A percentile compares a stretch with the other conserved stretches of the same genome.
phyloP scores from a whole-genome alignment of 2,329 filamentous ascomycete species.

The Penicillium verrucosum region DNA sequence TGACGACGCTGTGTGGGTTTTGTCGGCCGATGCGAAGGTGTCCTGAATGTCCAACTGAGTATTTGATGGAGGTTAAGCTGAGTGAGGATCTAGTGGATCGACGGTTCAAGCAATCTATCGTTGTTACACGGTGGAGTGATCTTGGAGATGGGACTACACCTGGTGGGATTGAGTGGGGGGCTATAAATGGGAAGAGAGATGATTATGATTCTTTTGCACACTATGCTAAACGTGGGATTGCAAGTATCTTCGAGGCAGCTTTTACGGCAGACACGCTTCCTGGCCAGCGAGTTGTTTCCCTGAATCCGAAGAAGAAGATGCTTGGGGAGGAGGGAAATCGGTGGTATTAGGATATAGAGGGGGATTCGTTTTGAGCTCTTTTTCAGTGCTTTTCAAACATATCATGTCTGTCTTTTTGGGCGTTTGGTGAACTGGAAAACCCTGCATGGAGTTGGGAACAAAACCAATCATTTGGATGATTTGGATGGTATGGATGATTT shows the following conservation, averaged over 20 bases:
- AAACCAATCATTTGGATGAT: background rate
- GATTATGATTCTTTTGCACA: conserved; percentile 54
- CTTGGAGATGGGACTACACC: conserved; percentile 55
- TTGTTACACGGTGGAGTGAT: conserved; percentile 62
- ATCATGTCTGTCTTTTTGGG: background rate
- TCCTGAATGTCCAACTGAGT: conserved; percentile 61
- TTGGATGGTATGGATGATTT: background rate
- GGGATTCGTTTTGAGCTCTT: no score
- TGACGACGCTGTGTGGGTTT: conserved; percentile 49
- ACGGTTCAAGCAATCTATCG: conserved; percentile 57
- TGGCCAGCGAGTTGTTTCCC: conserved; percentile 55
- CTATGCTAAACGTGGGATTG: conserved; percentile 55
- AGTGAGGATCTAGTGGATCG: conserved; percentile 52
- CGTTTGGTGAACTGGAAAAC: background rate
- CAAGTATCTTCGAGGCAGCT: conserved; percentile 58
- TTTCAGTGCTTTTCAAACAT: background rate
- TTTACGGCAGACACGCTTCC: conserved; percentile 55
- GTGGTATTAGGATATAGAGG: conserved; percentile 52
- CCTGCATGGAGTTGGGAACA: background rate
- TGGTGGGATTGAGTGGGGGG: conserved; percentile 51
- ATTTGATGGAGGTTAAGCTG: conserved; percentile 59
- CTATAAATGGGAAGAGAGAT: conserved; percentile 48
- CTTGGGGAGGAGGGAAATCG: conserved; percentile 54
- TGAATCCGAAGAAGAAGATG: conserved; percentile 57
- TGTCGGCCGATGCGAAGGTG: conserved; percentile 61